Evolutionary conservation across 2,329 filamentous ascomycete genomes (phyloP).

Genomic region (Clonostachys byssicola): DNA sequence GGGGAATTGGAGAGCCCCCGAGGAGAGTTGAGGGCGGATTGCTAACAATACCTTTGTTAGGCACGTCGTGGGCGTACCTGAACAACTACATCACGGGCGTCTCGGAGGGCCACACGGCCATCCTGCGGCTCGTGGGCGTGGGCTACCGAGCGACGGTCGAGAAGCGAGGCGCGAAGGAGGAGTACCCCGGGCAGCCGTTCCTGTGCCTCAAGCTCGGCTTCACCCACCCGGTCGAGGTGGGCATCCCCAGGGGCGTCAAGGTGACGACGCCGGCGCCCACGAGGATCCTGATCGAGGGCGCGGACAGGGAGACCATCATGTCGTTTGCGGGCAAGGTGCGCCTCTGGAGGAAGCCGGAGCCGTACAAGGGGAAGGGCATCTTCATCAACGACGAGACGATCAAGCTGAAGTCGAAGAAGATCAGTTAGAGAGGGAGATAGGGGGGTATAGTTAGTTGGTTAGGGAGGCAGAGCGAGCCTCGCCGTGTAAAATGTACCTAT

Average conservation of each 20-base stretch:
- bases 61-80: conserved; percentile 84
- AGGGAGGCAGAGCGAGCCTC: too few species aligned
- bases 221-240: conserved; percentile 90
- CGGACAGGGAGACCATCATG: conserved; percentile 82
- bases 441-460: too few species aligned
- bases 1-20: background rate
- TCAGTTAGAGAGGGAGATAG: conserved; percentile 56
- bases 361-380: conserved; percentile 99
- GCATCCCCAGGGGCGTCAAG: conserved; percentile 75
- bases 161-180: conserved; percentile 65
- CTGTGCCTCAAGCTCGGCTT: conserved; percentile 94
- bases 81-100: conserved; percentile 91
- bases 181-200: conserved; percentile 81
- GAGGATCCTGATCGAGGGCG: conserved; percentile 82
- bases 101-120: conserved; percentile 91
- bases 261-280: conserved; percentile 89
- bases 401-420: conserved; percentile 97
- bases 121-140: conserved; percentile 89
- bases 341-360: conserved; percentile 86
- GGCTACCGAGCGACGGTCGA: conserved; percentile 92
- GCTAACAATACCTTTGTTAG: conserved; percentile 34
- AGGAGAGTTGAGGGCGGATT: too few species aligned
- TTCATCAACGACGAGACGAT: conserved; percentile 98
- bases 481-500: too few species aligned
- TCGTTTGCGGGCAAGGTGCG: conserved; percentile 87